Evolutionary conservation across 23 red algal genomes (phyloP).

Genomic region (Agarophyton chilense): DNA sequence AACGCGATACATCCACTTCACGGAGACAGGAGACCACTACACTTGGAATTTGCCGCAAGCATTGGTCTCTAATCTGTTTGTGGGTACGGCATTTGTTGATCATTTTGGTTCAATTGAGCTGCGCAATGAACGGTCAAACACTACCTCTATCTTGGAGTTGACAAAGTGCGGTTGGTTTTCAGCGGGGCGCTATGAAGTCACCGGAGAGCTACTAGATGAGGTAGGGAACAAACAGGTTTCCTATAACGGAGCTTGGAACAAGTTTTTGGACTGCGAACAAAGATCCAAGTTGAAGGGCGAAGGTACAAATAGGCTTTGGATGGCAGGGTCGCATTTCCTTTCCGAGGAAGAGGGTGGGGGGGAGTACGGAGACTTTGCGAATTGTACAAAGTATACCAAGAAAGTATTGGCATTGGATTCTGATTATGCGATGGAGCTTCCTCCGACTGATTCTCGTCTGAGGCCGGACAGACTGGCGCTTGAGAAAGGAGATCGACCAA

Average conservation of each 20-base stretch:
- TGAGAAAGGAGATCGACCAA: conserved; percentile 62
- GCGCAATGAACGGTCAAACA: conserved; percentile 53
- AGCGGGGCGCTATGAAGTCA: conserved; percentile 64
- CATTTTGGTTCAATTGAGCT: conserved; percentile 80
- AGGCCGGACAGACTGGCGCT: conserved; percentile 84
- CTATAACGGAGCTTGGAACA: conserved; percentile 83
- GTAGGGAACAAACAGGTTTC: conserved; percentile 34
- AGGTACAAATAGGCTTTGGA: conserved; percentile 77
- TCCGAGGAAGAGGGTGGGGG: conserved; percentile 68
- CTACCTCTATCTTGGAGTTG: conserved; percentile 49
- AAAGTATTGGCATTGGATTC: conserved; percentile 42
- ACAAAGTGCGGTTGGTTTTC: conserved; percentile 87
- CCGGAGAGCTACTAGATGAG: conserved; percentile 49
- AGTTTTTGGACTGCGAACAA: conserved; percentile 68
- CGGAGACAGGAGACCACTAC: conserved; percentile 73
- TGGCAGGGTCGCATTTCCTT: conserved; percentile 52
- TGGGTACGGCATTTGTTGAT: conserved; percentile 83
- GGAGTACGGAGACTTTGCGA: conserved; percentile 34
- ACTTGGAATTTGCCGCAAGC: conserved; percentile 83
- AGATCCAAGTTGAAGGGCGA: conserved; percentile 67
- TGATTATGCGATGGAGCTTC: conserved; percentile 50
- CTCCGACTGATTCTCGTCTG: conserved; percentile 84
- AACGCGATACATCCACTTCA: conserved; percentile 68
- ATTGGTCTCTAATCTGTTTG: conserved; percentile 78
- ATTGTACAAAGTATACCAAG: conserved; percentile 55